Conservation (phyloP, 2,329 filamentous ascomycete species). For the Hirsutella thompsonii region DNA sequence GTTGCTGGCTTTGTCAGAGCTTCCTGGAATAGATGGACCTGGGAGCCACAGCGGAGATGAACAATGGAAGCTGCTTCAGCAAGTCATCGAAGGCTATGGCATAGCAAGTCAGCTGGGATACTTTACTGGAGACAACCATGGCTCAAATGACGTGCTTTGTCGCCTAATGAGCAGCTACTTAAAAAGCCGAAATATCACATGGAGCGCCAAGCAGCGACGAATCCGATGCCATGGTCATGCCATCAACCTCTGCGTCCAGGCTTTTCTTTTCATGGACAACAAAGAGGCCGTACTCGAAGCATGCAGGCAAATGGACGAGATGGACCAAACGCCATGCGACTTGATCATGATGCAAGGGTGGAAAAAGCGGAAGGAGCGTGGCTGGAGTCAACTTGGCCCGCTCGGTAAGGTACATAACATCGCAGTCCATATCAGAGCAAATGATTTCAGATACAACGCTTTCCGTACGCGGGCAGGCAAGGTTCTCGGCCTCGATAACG, state of each 20-base stretch:
- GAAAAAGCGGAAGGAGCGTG: background rate
- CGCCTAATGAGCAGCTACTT: too few species aligned
- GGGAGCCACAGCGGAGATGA: background rate
- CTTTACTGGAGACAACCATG: background rate
- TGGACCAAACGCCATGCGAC: background rate
- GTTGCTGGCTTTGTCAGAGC: background rate
- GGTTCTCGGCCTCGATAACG: background rate
- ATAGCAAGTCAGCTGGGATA: background rate
- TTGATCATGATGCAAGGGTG: background rate
- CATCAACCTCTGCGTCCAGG: background rate
- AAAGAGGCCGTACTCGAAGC: background rate
- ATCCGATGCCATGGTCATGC: background rate
- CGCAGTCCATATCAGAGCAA: background rate
- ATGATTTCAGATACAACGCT: background rate
- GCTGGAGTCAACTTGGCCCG: background rate
- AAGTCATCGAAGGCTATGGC: background rate
- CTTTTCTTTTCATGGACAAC: background rate
- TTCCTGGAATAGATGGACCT: background rate
- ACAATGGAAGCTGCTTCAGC: background rate
- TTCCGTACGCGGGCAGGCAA: background rate
- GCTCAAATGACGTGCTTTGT: background rate
- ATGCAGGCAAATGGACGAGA: background rate
- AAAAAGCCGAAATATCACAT: background rate
- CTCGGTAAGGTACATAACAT: background rate
- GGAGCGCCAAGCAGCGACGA: background rate